These are phyloP conservation scores for Clarireedia paspali DNA, from an alignment of 2,329 filamentous ascomycete genomes.

Conservation along the genomic window DNA sequence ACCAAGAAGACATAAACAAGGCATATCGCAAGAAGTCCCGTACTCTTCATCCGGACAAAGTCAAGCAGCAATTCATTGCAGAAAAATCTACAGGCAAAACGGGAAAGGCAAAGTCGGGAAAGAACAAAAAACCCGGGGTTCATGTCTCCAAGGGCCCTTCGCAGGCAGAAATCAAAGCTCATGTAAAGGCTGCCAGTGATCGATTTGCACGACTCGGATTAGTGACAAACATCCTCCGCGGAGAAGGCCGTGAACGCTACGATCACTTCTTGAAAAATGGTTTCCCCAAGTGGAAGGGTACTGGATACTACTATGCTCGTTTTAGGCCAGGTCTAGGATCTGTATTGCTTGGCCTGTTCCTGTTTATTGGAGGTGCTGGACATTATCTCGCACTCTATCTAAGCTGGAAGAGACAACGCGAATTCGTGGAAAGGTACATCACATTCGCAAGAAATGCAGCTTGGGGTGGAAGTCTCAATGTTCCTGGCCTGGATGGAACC, in stretches of 20 bases:
- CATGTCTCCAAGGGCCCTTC: conserved; percentile 64
- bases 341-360: conserved; percentile 72
- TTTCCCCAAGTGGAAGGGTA: conserved; percentile 94
- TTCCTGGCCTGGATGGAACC: conserved; percentile 57
- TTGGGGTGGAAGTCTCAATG: conserved; percentile 68
- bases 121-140: conserved; percentile 50
- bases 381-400: conserved; percentile 84
- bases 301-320: conserved; percentile 94
- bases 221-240: conserved; percentile 78
- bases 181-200: conserved; percentile 73
- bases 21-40: conserved; percentile 86
- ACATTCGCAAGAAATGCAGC: conserved; percentile 79
- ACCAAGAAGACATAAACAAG: conserved; percentile 83
- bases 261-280: conserved; percentile 90
- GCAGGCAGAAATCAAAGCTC: conserved; percentile 66
- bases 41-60: conserved; percentile 89
- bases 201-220: conserved; percentile 78
- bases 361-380: conserved; percentile 73
- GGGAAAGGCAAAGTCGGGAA: conserved; percentile 39
- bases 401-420: conserved; percentile 80
- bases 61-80: conserved; percentile 72
- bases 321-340: conserved; percentile 86
- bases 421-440: conserved; percentile 90
- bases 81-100: conserved; percentile 48
- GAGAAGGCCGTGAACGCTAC: conserved; percentile 75